Evolutionary conservation across 192 early-diverging fungal genomes (phyloP), one percentile per base, ranked within the genome.

Genomic region (Entrophospora sp.): DNA sequence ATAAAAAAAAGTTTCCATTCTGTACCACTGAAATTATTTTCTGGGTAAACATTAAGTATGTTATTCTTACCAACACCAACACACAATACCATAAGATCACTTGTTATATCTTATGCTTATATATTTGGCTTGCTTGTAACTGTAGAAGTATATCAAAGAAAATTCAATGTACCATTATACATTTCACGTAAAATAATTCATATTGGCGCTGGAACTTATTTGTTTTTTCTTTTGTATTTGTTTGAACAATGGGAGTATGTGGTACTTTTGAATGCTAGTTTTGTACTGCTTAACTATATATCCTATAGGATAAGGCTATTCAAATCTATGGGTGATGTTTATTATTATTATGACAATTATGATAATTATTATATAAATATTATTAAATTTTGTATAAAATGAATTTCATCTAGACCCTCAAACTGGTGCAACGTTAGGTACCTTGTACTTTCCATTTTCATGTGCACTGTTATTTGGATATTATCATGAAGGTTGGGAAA

Each of bases 211-310:
- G 69, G 69, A 40, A 14, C 24, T 13, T 71, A 56, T 32, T 51
- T 60, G 16, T 49, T 65, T 6, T 27, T 25, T 30, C 9, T 61
- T 4, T 57, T 65, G 25, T 36, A 48, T 32, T 59, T 71, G 18
- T 71, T 71, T 61, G 69, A 71, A 20, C 63, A 64, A 18, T 67
- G 69, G 69, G 53, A 71, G 22, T 65, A 61, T 3, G 69, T 56
- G 35, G 63, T 46, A 60, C 27, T 52, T 20, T 43, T 58, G 32
- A 44, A 6, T 30, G 13, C 4, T 7, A 42, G 10, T 60, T 67
- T 67, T 56, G 20, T 34, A 13, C 1, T 66, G 2, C 3, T 31
- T 9, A 55, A 65, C 25, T 24, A 10, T 20, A 56, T 63, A 40
- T 53, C 38, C 7, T 40, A 44, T 4, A 55, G 5, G 25, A 16